phyloP scores from a whole-genome alignment of 176 grass and related monocot species.

The Carex myosuroides region DNA sequence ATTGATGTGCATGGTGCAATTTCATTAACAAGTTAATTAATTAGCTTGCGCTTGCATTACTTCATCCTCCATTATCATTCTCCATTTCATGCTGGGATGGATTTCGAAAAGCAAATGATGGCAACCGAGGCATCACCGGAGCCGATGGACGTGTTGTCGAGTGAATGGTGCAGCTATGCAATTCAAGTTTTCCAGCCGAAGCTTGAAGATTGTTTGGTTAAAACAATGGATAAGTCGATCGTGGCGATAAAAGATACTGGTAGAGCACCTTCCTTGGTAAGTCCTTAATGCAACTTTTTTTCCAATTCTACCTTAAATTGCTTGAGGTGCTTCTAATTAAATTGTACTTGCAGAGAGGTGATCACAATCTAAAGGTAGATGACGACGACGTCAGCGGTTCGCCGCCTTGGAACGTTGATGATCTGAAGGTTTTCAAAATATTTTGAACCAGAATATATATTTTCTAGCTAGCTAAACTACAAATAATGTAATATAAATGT shows the following conservation, averaged over 20 bases:
- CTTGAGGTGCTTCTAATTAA: neutral
- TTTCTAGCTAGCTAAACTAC: neutral
- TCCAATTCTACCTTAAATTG: neutral
- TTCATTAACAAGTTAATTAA: neutral
- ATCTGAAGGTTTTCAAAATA: conserved; percentile 55
- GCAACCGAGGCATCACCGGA: conserved; percentile 18
- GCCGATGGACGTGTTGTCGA: conserved; percentile 57
- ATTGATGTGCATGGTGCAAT: conserved; percentile 21
- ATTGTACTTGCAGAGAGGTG: conserved; percentile 44
- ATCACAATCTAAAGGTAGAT: conserved; percentile 47
- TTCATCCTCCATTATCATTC: neutral
- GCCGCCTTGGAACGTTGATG: conserved; percentile 64
- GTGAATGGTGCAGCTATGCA: conserved; percentile 81
- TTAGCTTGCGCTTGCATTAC: neutral
- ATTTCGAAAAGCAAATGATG: conserved; percentile 27
- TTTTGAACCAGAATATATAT: neutral
- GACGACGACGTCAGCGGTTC: conserved; percentile 29
- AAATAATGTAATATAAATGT: neutral
- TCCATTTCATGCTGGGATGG: conserved; percentile 28
- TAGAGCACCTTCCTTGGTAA: conserved; percentile 34
- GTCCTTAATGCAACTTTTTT: neutral
- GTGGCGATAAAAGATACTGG: conserved; percentile 22
- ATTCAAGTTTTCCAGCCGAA: conserved; percentile 56
- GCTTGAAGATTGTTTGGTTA: conserved; percentile 41
- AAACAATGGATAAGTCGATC: conserved; percentile 59